Evolutionary conservation across 2,329 filamentous ascomycete species (phyloP), one percentile per base, ranked within the genome.

Genomic region (Diatrype stigma): DNA sequence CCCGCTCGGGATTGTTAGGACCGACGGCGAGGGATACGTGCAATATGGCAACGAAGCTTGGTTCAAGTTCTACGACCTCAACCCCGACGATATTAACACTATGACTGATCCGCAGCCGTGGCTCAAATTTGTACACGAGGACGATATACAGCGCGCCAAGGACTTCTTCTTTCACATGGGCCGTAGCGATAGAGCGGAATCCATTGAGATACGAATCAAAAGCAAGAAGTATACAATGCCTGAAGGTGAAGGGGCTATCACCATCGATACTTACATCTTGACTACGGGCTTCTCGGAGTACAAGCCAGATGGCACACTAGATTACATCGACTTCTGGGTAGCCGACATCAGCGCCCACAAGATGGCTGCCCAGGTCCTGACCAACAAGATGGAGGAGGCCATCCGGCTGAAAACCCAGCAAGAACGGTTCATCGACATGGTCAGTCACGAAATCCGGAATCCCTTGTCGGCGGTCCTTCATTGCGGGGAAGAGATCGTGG

Each of bases 401-500:
- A 57, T 63, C 8, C 51, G 56, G 10, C 53, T 58, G 1, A 65
- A 59, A 46, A 60, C 49, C 1, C 61, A 65, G 26, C 63, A 65
- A 26, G 61, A 65, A 42, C 56, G 55, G 3, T 65, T 65, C 45
- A 65, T 65, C 34, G 63, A 65, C 46, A 63, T 64, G 60, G 63
- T 63, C 28, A 63, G 59, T 42, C 63, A 65, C 42, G 63, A 65
- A 30, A 64, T 65, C 35, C 59, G 63, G 2, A 65, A 65, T 37
- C 61, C 62, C 8, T 38, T 65, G 3, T 63, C 61, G 12, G 62
- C 62, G 1, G 58, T 65, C 4, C 51, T 65, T 16, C 62, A 63
- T 44, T 64, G 62, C 42, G 60, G 58, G 19, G 62, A 65, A 38
- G 62, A 65, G 32, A 55, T 65, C 5, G 53, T 64, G 16, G 58